A percentile compares a stretch with the other conserved stretches of the same genome.
Evolutionary conservation across 2,329 filamentous ascomycete species (phyloP).

Genomic region (Beauveria caledonica): DNA sequence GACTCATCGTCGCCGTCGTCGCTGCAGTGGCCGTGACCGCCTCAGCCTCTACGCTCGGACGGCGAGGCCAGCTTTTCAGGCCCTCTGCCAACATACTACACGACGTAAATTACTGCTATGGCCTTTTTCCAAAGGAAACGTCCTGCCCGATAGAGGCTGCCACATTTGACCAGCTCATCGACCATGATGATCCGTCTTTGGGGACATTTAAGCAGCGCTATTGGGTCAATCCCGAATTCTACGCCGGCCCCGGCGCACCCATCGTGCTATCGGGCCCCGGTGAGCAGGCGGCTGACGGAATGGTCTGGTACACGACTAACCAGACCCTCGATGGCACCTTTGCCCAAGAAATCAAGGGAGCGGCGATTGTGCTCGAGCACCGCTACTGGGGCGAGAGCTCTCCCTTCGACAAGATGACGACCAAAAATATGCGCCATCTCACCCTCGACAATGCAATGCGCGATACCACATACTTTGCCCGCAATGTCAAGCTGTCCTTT

Average conservation of each 20-base stretch:
- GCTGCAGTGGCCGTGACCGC: background rate
- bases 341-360: conserved; percentile 56
- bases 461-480: conserved; percentile 68
- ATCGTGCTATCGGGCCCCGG: conserved; percentile 61
- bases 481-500: conserved; percentile 59
- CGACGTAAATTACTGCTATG: background rate
- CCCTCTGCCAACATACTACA: background rate
- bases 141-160: conserved; percentile 8
- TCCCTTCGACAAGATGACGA: conserved; percentile 54
- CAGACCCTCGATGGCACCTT: conserved; percentile 60
- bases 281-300: conserved; percentile 51
- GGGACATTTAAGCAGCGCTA: conserved; percentile 63
- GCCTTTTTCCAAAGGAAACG: background rate
- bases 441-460: conserved; percentile 71
- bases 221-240: conserved; percentile 70
- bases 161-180: conserved; percentile 47
- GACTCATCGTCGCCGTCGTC: background rate
- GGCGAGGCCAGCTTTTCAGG: background rate
- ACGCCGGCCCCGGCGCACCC: conserved; percentile 66
- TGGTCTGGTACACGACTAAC: conserved; percentile 61
- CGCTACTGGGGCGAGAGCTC: conserved; percentile 74
- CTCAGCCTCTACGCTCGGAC: background rate
- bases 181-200: conserved; percentile 46
- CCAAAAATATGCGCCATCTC: conserved; percentile 63
- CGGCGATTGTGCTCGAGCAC: conserved; percentile 76